Percentiles rank a stretch among this genome's conserved stretches.
Evolutionary conservation across 768 basidiomycete species (phyloP).

Genomic region (Lactarius pseudohatsudake): DNA sequence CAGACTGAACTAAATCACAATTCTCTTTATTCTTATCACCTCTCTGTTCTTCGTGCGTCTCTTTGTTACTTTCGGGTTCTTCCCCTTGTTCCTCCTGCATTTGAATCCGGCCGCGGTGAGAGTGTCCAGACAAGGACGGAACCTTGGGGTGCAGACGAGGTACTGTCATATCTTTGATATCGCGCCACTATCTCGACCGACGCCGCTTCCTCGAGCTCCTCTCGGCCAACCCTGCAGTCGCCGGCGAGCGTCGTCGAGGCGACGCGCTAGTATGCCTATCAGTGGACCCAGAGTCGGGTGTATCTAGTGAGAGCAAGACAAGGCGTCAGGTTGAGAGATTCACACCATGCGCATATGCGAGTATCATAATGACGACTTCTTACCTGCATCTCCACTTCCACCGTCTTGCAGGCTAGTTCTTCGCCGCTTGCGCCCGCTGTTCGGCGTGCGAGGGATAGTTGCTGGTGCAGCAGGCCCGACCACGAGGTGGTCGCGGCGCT

Average conservation of each 20-base stretch:
- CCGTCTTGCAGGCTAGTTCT: not conserved
- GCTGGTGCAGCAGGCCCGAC: not conserved
- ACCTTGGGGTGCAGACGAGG: not conserved
- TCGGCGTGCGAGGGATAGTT: not conserved
- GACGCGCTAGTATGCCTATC: not conserved
- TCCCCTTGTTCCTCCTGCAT: not conserved
- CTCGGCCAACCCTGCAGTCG: not conserved
- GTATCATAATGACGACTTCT: not conserved
- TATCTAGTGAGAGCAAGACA: not conserved
- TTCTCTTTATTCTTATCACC: not conserved
- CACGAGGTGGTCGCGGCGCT: not conserved
- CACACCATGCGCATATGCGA: not conserved
- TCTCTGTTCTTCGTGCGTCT: not conserved
- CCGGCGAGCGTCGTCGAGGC: not conserved
- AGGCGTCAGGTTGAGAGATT: not conserved
- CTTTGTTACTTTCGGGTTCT: not conserved
- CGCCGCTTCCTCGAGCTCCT: slow-evolving; percentile 1
- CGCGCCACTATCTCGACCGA: not conserved
- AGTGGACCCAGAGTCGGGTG: not conserved
- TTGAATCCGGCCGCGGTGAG: not conserved
- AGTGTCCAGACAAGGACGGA: not conserved
- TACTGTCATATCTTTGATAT: not conserved
- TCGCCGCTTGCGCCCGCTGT: not conserved
- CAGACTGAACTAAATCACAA: not conserved
- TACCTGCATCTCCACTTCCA: not conserved